A percentile compares a stretch with the other conserved stretches of the same genome.
These are phyloP conservation scores for Verticillium klebahnii DNA, from an alignment of 2,329 filamentous ascomycete species.

Conservation along the genomic window DNA sequence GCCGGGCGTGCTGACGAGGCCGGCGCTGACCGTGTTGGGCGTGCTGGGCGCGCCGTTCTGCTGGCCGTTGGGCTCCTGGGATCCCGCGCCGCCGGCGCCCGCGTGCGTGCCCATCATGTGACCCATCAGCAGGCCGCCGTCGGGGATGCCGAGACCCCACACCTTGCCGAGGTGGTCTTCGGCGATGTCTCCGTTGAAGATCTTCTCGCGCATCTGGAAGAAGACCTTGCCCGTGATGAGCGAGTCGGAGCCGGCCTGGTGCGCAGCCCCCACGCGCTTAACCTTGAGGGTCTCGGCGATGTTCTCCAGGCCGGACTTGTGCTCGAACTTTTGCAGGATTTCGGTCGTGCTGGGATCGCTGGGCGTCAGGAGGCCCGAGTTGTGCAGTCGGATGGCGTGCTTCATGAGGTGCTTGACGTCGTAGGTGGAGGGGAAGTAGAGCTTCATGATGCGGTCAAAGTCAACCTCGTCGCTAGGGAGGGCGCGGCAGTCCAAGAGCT, in stretches of 20 bases:
- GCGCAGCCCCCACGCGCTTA: constrained; percentile 79
- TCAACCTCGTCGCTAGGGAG: constrained; percentile 86
- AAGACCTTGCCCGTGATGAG: constrained; percentile 92
- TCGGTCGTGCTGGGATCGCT: constrained; percentile 62
- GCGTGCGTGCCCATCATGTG: constrained; percentile 27
- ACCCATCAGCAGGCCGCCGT: constrained; percentile 40
- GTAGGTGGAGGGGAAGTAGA: constrained; percentile 89
- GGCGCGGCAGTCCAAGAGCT: constrained; percentile 78
- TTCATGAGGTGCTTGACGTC: constrained; percentile 98
- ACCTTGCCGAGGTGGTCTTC: constrained; percentile 85
- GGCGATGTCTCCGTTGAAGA: constrained; percentile 79
- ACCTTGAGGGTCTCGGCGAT: constrained; percentile 91
- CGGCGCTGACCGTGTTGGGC: constrained; percentile 61
- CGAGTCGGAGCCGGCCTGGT: constrained; percentile 91
- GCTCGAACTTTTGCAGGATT: constrained; percentile 78
- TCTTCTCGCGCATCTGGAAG: constrained; percentile 84
- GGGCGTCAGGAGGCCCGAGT: constrained; percentile 57
- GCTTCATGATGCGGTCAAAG: constrained; percentile 83
- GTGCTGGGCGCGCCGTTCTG: constrained; percentile 53
- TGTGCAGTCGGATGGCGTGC: constrained; percentile 69
- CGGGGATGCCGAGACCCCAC: constrained; percentile 81
- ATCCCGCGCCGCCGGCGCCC: constrained; percentile 29
- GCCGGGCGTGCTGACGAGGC: constrained; percentile 43
- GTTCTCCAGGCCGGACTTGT: constrained; percentile 88
- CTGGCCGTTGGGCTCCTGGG: constrained; percentile 24